phyloP scores from a whole-genome alignment of 106 monocot genomes.

The Agapanthus africanus region DNA sequence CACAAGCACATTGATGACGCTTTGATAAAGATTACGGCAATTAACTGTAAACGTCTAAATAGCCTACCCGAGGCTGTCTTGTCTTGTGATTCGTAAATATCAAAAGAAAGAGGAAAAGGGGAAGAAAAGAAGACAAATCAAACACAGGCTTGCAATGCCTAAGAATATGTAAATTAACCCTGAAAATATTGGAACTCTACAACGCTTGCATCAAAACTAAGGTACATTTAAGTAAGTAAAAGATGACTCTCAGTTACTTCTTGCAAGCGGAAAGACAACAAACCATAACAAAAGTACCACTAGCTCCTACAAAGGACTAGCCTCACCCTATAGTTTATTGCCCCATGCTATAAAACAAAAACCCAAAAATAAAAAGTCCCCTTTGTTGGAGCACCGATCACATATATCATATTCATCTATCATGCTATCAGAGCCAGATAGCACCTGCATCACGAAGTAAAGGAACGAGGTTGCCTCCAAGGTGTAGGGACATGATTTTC shows the following conservation, averaged over 20 bases:
- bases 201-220: neutral
- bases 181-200: neutral
- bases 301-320: neutral
- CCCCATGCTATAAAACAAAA: neutral
- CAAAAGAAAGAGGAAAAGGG: neutral
- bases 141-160: neutral
- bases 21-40: neutral
- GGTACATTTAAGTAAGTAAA: neutral
- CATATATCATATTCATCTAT: neutral
- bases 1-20: neutral
- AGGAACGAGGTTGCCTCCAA: slow-evolving; percentile 6
- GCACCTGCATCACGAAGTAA: slow-evolving; percentile 12
- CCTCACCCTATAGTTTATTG: neutral
- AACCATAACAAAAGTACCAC: neutral
- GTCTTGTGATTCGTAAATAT: neutral
- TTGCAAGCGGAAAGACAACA: neutral
- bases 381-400: neutral
- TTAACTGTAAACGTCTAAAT: neutral
- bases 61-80: neutral
- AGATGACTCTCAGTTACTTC: neutral
- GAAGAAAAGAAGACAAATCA: neutral
- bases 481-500: slow-evolving; percentile 15
- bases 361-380: neutral
- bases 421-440: slow-evolving; percentile 9
- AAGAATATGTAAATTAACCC: neutral